Base-by-base conservation (phyloP, 768 basidiomycete genomes). In the Lactarius sp. region DNA sequence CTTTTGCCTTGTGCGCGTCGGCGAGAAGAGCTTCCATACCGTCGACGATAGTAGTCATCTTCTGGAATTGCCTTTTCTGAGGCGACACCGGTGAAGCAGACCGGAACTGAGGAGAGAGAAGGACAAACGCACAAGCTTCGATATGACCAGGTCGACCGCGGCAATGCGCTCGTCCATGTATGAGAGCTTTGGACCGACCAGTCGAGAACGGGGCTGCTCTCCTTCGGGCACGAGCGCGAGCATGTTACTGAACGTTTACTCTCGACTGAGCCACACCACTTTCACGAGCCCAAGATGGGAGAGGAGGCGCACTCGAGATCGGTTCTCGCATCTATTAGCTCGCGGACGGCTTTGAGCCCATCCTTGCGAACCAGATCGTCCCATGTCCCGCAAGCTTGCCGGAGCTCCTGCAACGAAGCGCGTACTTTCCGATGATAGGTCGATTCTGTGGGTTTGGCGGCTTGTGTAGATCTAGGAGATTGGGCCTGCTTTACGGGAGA, bases 381-480 rank as follows among this genome's bases (percentile, higher is more conserved):
- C 93, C 93, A 96, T 57, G 85, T 88, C 61, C 83, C 78, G 9
- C 87, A 74, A 18, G 83, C 78, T 13, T 77, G 74, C 2, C 81
- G 82, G 16, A 94, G 70, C 68, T 94, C 92, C 37, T 83, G 84
- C 39, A 95, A 74, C 4, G 83, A 75, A 2, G 83, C 78, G 56
- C 90, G 77, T n/a, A 85, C 76, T 77, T 85, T 91, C 14, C 93
- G 84, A 72, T 95, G 93, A 73, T 84, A 85, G 0, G 91, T 89
- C 0, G 90, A 87, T 71, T 94, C 93, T 12, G 69, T 52, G 31
- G 75, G 73, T 20, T 79, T 31, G 77, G 76, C 18, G 84, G 83
- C 1, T 81, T 27, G 41, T 62, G 54, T 80, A 56, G 81, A 67
- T 49, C 59, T 68, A 39, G 73, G 77, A 39, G 74, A 71, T 46